phyloP scores from a whole-genome alignment of 1,284 basidiomycete species.

The Malassezia yamatoensis region DNA sequence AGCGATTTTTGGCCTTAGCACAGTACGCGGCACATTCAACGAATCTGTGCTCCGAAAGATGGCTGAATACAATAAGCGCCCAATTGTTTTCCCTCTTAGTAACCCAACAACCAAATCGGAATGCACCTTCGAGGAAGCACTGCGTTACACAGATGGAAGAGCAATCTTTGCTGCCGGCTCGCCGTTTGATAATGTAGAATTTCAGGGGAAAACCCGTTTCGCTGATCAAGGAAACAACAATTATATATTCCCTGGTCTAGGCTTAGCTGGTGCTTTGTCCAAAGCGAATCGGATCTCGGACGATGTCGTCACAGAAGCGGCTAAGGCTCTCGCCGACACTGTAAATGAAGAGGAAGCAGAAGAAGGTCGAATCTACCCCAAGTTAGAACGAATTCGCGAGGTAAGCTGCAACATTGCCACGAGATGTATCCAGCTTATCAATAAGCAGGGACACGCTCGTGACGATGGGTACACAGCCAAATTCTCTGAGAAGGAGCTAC shows the following conservation, averaged over 20 bases:
- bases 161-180: constrained; percentile 82
- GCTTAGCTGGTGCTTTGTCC: constrained; percentile 54
- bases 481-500: constrained; percentile 33
- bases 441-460: constrained; percentile 33
- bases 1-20: constrained; percentile 79
- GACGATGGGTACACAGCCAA: constrained; percentile 37
- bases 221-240: constrained; percentile 88
- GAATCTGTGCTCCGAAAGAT: constrained; percentile 67
- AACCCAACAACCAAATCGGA: constrained; percentile 78
- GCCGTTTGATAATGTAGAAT: constrained; percentile 65
- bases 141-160: constrained; percentile 57
- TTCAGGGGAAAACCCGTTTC: constrained; percentile 58
- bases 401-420: constrained; percentile 36
- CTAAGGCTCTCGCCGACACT: constrained; percentile 64
- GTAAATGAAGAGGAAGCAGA: constrained; percentile 62
- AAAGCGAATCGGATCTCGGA: constrained; percentile 62
- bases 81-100: constrained; percentile 91
- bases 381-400: constrained; percentile 37
- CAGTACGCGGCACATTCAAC: constrained; percentile 71
- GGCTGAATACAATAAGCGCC: constrained; percentile 71
- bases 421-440: constrained; percentile 37
- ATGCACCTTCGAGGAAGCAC: constrained; percentile 65
- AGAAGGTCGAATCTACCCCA: constrained; percentile 39
- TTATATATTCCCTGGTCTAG: constrained; percentile 34
- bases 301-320: constrained; percentile 58